Base-by-base conservation (phyloP, 345 rosid genomes). In the Passiflora organensis region DNA sequence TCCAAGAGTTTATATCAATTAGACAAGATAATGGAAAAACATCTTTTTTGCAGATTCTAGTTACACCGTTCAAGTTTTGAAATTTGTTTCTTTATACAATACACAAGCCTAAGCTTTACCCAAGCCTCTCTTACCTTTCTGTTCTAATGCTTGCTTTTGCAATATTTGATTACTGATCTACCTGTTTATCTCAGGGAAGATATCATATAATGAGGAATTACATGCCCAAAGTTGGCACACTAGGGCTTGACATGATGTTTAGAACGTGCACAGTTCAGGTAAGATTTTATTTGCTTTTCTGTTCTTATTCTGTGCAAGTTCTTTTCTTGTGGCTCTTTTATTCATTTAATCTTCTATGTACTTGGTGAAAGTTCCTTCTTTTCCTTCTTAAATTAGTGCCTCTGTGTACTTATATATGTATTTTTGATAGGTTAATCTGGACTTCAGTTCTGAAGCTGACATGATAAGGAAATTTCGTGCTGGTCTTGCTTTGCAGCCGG, bases 251-350 rank as follows among this genome's bases (percentile, higher is more conserved):
- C 73, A 87, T 89, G 97, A 87, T 93, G 99, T 89, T 89, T 43
- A 77, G 99, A 67, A 93, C 97, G 1, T 93, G 97, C 68, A 89
- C 99, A 32, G 97, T 89, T 78, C 99, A 93, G 95, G 99, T 89
- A 55, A 51, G 60, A 24, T 19, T 25, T 51, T 43, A 20, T 43
- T 46, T 65, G 34, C 56, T 37, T 57, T 61, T 19, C 17, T 65
- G 43, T 23, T 36, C 41, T 16, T 21, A 32, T 60, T 56, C 20
- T 32, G 42, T 54, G 62, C 34, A 19, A 52, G 53, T 13, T 38
- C 16, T 55, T 58, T 28, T 36, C 24, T 13, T n/a, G 6, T 59
- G 60, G 8, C 53, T 44, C 22, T 20, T 39, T 45, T 49, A 45
- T 10, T 51, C 20, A 52, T n/a, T 38, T 46, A 55, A 11, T 51